Base-by-base conservation (phyloP, 2,329 filamentous ascomycete species). In the Neonectria punicea region DNA sequence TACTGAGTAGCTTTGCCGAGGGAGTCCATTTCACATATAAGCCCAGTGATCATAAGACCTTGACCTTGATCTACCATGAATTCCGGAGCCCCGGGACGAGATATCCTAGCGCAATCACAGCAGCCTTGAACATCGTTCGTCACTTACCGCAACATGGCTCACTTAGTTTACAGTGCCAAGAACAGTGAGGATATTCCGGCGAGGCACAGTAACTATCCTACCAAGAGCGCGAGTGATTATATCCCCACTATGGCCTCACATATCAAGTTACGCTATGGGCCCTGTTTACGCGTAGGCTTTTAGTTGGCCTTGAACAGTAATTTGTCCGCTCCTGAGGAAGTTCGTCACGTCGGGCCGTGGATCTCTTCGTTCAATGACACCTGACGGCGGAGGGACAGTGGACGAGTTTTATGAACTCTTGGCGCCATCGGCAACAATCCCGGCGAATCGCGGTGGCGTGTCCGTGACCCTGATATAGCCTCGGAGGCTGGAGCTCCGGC, bases 401-500 rank as follows among this genome's bases (percentile, higher is more conserved):
- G 4, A 11, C 4, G 16, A 43, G 39, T 18, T 18, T 18, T 20
- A 20, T 11, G n/a, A 43, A 18, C 8, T 43, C 39, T 18, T 43
- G 39, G 39, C 39, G n/a, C n/a, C 39, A 20, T 43, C 39, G 39
- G 39, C 18, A 43, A 20, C 7, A 18, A 2, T 13, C 39, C 39
- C 39, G 39, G n/a, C n/a, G 39, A 16, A 11, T 18, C 7, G 39
- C 9, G 39, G n/a, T 43, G 16, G n/a, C 7, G 39, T 20, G 39
- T 43, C 39, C 39, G n/a, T 18, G 39, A n/a, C 30, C 68, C 59
- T 25, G 58, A 69, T 61, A 25, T 43, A 61, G 58, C 32, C 25
- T 64, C 68, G 68, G 68, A 70, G 43, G 30, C 34, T 47, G 25
- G 50, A 22, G 34, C 44, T 70, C 68, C 68, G 68, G 53, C 34